phyloP scores from a whole-genome alignment of 345 rosid genomes.

The Eucalyptus marginata region DNA sequence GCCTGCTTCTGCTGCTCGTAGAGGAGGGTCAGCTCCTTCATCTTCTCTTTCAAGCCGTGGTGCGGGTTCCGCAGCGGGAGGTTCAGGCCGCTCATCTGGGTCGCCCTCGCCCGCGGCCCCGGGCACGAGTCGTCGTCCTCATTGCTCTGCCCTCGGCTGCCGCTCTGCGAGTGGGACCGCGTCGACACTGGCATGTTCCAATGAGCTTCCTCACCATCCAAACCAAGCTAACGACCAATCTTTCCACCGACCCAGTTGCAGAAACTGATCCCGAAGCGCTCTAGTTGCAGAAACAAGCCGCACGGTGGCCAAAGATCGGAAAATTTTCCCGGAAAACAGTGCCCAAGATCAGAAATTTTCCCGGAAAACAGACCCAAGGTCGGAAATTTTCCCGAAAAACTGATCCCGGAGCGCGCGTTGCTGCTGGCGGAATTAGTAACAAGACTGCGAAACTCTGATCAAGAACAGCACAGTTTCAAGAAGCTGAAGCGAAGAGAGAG shows the following conservation, averaged over 20 bases:
- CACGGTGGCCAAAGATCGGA: background rate
- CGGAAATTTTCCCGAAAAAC: background rate
- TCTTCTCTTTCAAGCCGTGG: conserved; percentile 86
- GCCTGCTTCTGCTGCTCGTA: conserved; percentile 93
- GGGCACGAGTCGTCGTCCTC: conserved; percentile 1
- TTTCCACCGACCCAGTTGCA: conserved; percentile 4
- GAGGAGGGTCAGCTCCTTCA: conserved; percentile 74
- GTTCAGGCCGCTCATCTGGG: background rate
- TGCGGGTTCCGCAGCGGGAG: conserved; percentile 60
- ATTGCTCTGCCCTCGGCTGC: background rate
- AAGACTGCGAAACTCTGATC: background rate
- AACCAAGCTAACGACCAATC: conserved; percentile 23
- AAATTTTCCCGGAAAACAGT: background rate
- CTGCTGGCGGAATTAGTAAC: background rate
- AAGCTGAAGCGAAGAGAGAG: background rate
- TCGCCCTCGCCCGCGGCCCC: conserved; percentile 3
- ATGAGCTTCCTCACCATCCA: conserved; percentile 26
- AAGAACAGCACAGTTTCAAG: background rate
- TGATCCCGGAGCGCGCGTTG: background rate
- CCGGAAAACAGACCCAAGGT: background rate
- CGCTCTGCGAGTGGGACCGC: conserved; percentile 31
- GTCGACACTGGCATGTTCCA: conserved; percentile 74
- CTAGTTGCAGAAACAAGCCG: background rate
- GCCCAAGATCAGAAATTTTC: background rate
- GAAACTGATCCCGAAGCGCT: background rate